These are phyloP conservation scores for Xanthoconium purpureum DNA, from an alignment of 768 basidiomycete genomes.

Conservation along the genomic window DNA sequence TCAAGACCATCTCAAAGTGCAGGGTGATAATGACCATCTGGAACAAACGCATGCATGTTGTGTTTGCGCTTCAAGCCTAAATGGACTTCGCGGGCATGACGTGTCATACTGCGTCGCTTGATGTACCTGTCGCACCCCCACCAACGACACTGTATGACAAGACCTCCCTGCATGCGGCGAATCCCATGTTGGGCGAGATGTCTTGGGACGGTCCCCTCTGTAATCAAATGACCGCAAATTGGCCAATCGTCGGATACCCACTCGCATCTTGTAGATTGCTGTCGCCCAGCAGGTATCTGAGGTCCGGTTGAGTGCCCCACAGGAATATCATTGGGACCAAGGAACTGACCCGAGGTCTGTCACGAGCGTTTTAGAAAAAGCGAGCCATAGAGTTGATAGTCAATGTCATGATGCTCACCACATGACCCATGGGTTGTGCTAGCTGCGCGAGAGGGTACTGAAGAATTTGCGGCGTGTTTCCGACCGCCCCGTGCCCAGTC, in stretches of 20 bases:
- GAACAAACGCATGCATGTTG: neutral
- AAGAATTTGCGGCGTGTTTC: neutral
- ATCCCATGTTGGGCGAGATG: conserved; percentile 19
- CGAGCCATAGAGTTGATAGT: neutral
- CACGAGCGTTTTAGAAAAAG: neutral
- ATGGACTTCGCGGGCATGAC: conserved; percentile 19
- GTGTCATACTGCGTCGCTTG: conserved; percentile 3
- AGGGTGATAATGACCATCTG: neutral
- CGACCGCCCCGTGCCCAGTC: neutral
- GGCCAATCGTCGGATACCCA: neutral
- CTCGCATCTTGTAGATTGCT: neutral
- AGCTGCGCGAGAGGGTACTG: neutral
- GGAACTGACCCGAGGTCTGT: neutral
- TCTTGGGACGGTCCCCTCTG: neutral
- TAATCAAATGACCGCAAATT: conserved; percentile 5
- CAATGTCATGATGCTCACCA: neutral
- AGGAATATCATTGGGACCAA: neutral
- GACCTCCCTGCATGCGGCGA: neutral
- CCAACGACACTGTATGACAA: conserved; percentile 6
- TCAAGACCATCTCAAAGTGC: neutral
- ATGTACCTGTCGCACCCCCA: neutral
- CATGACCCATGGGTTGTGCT: neutral
- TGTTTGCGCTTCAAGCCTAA: conserved; percentile 10
- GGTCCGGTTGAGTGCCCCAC: neutral
- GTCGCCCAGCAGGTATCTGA: neutral